phyloP scores from a whole-genome alignment of 2,329 filamentous ascomycete genomes.

The Pseudophaeomoniella oleicola region DNA sequence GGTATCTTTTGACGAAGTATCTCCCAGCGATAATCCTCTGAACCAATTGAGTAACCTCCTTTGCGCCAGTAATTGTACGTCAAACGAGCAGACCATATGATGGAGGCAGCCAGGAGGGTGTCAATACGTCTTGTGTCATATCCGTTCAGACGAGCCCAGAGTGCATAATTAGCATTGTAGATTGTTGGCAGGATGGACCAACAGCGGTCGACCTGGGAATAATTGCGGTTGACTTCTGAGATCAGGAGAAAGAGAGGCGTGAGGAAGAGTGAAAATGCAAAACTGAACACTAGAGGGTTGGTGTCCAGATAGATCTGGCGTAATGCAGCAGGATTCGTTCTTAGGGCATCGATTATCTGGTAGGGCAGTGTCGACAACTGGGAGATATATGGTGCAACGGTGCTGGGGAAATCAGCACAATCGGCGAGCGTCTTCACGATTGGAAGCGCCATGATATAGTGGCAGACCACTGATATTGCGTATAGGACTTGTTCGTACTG shows the following conservation, averaged over 20 bases:
- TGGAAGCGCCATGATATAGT: slow-evolving; percentile 57
- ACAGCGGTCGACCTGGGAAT: slow-evolving; percentile 85
- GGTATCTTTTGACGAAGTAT: slow-evolving; percentile 53
- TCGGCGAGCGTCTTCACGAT: slow-evolving; percentile 55
- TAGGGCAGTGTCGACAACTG: slow-evolving; percentile 58
- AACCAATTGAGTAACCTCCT: slow-evolving; percentile 76
- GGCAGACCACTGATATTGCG: too few relatives aligned
- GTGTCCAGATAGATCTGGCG: slow-evolving; percentile 64
- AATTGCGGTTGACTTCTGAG: slow-evolving; percentile 82
- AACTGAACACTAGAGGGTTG: slow-evolving; percentile 67
- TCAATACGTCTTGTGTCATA: slow-evolving; percentile 58
- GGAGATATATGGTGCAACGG: slow-evolving; percentile 59
- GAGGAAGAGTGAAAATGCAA: slow-evolving; percentile 59
- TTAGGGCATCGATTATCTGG: slow-evolving; percentile 43
- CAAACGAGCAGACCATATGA: slow-evolving; percentile 74
- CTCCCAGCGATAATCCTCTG: slow-evolving; percentile 90
- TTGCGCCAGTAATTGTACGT: slow-evolving; percentile 97
- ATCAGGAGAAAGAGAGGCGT: slow-evolving; percentile 56
- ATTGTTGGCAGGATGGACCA: slow-evolving; percentile 84
- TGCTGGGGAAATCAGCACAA: slow-evolving; percentile 60
- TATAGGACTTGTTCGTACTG: too few relatives aligned
- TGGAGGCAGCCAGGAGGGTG: slow-evolving; percentile 53
- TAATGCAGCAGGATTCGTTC: slow-evolving; percentile 47
- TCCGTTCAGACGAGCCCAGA: slow-evolving; percentile 67
- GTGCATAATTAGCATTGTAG: slow-evolving; percentile 69